Evolutionary conservation across 2,329 filamentous ascomycete genomes (phyloP), one percentile per base, ranked within the genome.

Genomic region (Botrytis aclada): DNA sequence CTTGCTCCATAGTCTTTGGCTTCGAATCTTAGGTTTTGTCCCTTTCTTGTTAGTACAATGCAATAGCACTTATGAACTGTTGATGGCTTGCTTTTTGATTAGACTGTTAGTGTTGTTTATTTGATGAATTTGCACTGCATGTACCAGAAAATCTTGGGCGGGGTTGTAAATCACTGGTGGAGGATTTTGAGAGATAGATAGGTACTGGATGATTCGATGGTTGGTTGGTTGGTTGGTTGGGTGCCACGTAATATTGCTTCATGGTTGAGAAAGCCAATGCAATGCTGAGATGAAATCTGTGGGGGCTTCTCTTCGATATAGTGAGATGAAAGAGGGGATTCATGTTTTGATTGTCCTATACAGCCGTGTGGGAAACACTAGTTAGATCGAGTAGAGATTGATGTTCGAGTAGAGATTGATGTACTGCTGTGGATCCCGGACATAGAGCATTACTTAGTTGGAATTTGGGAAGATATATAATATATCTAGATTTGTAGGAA

Each of bases 11-110:
- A 51, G 47, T 37, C 43, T 65, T 34, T 51, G 45, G 34, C 64
- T 54, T 54, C 22, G 22, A 37, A 39, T 41, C 39, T 56, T 67
- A n/a, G 18, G 20, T 20, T 41, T 56, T n/a, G 39, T 37, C 29
- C 34, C 47, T 54, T 65, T 37, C 34, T 54, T 65, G 29, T 34
- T 67, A 67, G 47, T 67, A 67, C n/a, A 64, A 29, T 61, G 12
- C 62, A 65, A 65, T 67, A 32, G 3, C 10, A 67, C 37, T 32
- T 32, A 32, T 41, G 5, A 56, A 67, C 16, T 25, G 22, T 67
- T 41, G 22, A 51, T 3, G 29, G 10, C 5, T 39, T 66, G 45
- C 34, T 22, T 39, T 39, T 66, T 39, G 45, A 39, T 18, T 66
- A 54, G 64, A 39, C 56, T 18, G 20, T 22, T 29, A 39, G 34